Evolutionary conservation across 2,329 filamentous ascomycete species (phyloP), one percentile per base, ranked within the genome.

Genomic region (Aspergillus oerlinghausenensis): DNA sequence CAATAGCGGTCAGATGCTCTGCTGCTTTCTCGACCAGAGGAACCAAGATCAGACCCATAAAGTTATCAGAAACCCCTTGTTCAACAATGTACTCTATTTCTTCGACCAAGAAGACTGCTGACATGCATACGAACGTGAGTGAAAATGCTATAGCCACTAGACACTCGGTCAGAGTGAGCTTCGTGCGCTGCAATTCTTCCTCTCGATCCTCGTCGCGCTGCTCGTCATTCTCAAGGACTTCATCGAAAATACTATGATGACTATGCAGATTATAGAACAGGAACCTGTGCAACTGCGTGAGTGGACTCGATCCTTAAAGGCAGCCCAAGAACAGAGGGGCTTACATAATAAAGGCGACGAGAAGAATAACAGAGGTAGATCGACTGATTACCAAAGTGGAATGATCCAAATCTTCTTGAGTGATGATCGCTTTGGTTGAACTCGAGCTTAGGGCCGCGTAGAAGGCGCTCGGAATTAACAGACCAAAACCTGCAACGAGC

Each of bases 11-110:
- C 49, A 95, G 77, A 73, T 95, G 90, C 73, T 95, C 90, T 11
- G 90, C 90, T 2, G 88, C 87, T 73, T 96, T 95, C 69, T 95
- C 91, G 5, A 94, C 90, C 0, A 95, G 80, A 3, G 89, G 77
- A 17, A 94, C 83, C 0, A 95, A 80, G 62, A 94, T 93, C 40
- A 95, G 78, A 65, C 90, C 84, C 60, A 87, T 76, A 60, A 87
- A 87, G 29, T 80, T 79, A 62, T 86, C 82, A 1, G 79, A 79
- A 43, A 86, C 76, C 26, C 77, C 72, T 26, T 73, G 74, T 45
- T 80, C 76, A 21, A 86, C 84, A 45, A 87, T 83, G 65, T 75
- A 78, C 40, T 85, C 81, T 57, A 94, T 94, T 67, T 92, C 79
- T 51, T 85, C 76, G 14, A 94, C 89, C 17, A 94, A 78, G 60